phyloP scores from a whole-genome alignment of 108 stramenopile species.

The Discostella stelligeroides region DNA sequence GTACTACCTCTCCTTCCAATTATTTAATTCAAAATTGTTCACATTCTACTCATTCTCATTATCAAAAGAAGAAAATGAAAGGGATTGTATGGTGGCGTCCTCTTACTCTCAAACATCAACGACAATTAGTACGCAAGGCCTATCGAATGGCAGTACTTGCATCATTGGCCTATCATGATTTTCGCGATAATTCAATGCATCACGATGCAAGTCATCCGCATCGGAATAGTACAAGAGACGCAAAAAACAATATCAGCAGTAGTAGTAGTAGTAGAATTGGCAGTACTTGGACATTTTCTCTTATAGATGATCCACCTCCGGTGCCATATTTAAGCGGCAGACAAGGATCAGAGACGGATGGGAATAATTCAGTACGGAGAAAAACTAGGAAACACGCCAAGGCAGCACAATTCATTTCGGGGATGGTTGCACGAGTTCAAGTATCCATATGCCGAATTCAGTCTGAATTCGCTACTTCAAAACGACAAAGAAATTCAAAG shows the following conservation, averaged over 20 bases:
- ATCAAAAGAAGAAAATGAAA: too few species aligned
- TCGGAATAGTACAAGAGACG: background rate
- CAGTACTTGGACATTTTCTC: conserved; percentile 1
- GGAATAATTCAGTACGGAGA: background rate
- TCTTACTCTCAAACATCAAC: background rate
- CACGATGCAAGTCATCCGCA: conserved; percentile 2
- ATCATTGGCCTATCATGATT: conserved; percentile 52
- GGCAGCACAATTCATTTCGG: background rate
- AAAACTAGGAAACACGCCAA: background rate
- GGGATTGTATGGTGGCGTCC: background rate
- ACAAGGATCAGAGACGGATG: background rate
- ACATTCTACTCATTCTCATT: too few species aligned
- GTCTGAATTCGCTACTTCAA: background rate
- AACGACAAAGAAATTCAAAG: background rate
- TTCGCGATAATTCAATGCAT: conserved; percentile 27
- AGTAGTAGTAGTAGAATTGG: background rate
- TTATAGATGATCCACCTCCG: conserved; percentile 9
- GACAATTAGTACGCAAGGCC: conserved; percentile 21
- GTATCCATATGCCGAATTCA: background rate
- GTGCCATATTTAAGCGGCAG: background rate
- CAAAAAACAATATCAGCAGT: background rate
- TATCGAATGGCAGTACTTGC: conserved; percentile 54
- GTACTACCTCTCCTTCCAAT: too few species aligned
- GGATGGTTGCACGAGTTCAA: conserved; percentile 10
- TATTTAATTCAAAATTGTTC: too few species aligned